Evolutionary conservation across 192 early-diverging fungal species (phyloP).

Genomic region (Backusella psychrophila): DNA sequence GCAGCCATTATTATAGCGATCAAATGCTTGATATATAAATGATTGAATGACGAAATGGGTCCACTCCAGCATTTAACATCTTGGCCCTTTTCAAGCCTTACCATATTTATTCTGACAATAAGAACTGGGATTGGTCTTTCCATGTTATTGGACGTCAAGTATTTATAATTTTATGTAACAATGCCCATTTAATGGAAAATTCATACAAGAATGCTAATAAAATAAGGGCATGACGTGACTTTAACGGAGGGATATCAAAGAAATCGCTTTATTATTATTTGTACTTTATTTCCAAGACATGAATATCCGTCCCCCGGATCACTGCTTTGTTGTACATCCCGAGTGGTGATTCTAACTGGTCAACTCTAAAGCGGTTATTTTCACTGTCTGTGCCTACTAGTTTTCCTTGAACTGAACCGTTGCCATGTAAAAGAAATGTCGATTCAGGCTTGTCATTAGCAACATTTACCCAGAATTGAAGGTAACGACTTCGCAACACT

Average conservation of each 20-base stretch:
- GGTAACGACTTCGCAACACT: constrained; percentile 39
- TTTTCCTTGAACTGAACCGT: constrained; percentile 37
- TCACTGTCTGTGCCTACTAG: constrained; percentile 48
- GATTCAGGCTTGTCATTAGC: constrained; percentile 22
- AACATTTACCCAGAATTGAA: constrained; percentile 49
- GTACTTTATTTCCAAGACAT: constrained; percentile 14
- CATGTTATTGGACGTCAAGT: background rate
- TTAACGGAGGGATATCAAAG: background rate
- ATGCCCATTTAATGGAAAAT: background rate
- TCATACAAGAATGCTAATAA: background rate
- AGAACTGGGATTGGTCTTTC: background rate
- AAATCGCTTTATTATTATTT: background rate
- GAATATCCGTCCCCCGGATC: constrained; percentile 47
- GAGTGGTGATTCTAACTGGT: constrained; percentile 45
- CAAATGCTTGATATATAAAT: background rate
- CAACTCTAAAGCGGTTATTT: constrained; percentile 47
- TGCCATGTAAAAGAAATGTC: constrained; percentile 36
- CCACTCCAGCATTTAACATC: background rate
- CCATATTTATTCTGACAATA: background rate
- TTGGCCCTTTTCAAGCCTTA: background rate
- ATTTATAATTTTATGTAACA: background rate
- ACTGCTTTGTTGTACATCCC: constrained; percentile 52
- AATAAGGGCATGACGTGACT: background rate
- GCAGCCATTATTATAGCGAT: background rate
- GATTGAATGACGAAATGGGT: background rate